Base-by-base conservation (phyloP, 1,139 yeast genomes). In the Arxiozyma heterogenica region DNA sequence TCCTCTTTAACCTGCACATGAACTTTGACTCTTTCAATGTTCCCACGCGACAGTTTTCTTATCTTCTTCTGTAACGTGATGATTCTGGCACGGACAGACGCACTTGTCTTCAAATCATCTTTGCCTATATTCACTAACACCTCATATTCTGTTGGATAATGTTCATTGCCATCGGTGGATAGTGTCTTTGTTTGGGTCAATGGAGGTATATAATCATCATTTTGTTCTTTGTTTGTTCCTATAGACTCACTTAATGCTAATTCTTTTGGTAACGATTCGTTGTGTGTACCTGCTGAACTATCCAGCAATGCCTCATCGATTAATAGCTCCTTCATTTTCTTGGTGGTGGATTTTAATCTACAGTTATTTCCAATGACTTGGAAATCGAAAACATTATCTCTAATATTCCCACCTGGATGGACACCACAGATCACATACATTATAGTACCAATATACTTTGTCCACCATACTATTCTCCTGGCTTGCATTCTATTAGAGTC, bases 401-500 rank as follows among this genome's bases (percentile, higher is more conserved):
- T 73, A 46, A 83, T 81, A 61, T 80, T 81, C 34, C 88, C 89
- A 53, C 88, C 88, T 4, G 89, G 89, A 64, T 81, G 84, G 50
- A 83, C 83, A 63, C 87, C 87, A 64, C 88, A 84, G 48, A 83
- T 78, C 47, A 83, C 84, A 66, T 80, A 83, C 85, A 83, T 81
- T 59, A 83, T 74, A 54, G 82, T 78, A 34, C 89, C 89, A 57
- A 81, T 73, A 60, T 80, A 82, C 60, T 78, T 75, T 1, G 86
- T 82, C 88, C 88, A 83, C 79, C 84, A 83, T 4, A 73, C 69
- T 23, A 76, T 68, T 53, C 74, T 71, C 53, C 74, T 72, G 55
- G 73, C 71, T 51, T 75, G 78, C 41, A 74, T 71, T 51, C 71
- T 70, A 57, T 73, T 70, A 8, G 78, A 76, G 55, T 77, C 80